A percentile compares a stretch with the other conserved stretches of the same genome.
Conservation (phyloP, 805 yeast genomes). For the Myxozyma geophila region DNA sequence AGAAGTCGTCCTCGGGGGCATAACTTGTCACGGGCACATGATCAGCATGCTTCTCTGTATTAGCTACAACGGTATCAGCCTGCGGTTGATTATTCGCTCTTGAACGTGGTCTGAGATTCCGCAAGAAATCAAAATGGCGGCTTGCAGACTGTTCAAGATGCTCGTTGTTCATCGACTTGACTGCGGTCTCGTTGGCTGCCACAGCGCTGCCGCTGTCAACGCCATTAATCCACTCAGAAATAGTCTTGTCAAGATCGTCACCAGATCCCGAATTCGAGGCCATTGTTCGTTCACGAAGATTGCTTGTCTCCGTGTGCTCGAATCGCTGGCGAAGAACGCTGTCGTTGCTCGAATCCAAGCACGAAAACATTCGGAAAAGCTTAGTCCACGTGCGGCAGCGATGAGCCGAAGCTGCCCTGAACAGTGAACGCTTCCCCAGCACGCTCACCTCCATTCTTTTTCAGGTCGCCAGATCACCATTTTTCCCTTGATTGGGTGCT, state of each 20-base stretch:
- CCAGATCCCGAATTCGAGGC: conserved; percentile 4
- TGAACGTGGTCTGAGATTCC: neutral
- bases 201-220: conserved; percentile 9
- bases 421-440: neutral
- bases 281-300: conserved; percentile 2
- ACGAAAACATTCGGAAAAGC: neutral
- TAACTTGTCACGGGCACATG: neutral
- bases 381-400: conserved; percentile 4
- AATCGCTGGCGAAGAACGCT: too few relatives aligned
- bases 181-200: neutral
- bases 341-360: neutral
- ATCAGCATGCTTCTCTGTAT: neutral
- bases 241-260: conserved; percentile 16
- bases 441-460: neutral
- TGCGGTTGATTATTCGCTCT: neutral
- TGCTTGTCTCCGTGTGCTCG: neutral
- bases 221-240: conserved; percentile 18
- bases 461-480: neutral
- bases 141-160: conserved; percentile 1
- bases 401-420: neutral
- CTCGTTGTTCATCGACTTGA: neutral
- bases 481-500: neutral
- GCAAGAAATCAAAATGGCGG: neutral
- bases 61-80: neutral
- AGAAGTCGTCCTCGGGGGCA: conserved; percentile 6